Base-by-base conservation (phyloP, 1,284 basidiomycete species). In the Ustilago nuda region DNA sequence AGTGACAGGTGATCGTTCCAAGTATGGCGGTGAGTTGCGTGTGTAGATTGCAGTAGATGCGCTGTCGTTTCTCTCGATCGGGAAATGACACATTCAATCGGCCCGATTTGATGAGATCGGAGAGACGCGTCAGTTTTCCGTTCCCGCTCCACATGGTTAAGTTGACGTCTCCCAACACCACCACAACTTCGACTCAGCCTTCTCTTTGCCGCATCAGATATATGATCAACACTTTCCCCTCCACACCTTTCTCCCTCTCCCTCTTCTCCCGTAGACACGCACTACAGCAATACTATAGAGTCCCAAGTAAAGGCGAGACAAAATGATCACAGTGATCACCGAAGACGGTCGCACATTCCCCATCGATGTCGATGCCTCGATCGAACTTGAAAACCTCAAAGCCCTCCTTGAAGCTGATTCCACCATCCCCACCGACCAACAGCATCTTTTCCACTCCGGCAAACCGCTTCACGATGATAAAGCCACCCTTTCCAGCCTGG, bases 261-360 rank as follows among this genome's bases (percentile, higher is more conserved):
- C 30, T 35, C 9, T 33, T 9, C 23, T 15, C 17, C 32, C 30
- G 35, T 8, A 54, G 7, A 36, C 19, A n/a, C 27, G 19, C 6
- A 27, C 33, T 8, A 27, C 23, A 27, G 3, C 23, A 3, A 27
- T n/a, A 19, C 35, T 35, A 19, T n/a, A n/a, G 15, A 3, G 9
- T 7, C 9, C 8, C 15, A 46, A 46, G 45, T 17, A 46, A 8
- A 15, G n/a, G 23, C 30, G n/a, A 13, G 6, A 7, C 19, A 61
- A 41, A 19, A 84, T 84, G 84, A 76, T 85, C 60, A 85, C 82
- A 35, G 70, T 85, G 46, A 73, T 81, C 54, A 77, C 81, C 53
- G 75, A 79, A 45, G 67, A 73, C 33, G 81, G 81, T 30, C 73
- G 76, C 27, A 80, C 83, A 23, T 81, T 74, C 46, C 68, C 80